Evolutionary conservation across 192 early-diverging fungal species (phyloP).

Genomic region (Coemansia sp.): DNA sequence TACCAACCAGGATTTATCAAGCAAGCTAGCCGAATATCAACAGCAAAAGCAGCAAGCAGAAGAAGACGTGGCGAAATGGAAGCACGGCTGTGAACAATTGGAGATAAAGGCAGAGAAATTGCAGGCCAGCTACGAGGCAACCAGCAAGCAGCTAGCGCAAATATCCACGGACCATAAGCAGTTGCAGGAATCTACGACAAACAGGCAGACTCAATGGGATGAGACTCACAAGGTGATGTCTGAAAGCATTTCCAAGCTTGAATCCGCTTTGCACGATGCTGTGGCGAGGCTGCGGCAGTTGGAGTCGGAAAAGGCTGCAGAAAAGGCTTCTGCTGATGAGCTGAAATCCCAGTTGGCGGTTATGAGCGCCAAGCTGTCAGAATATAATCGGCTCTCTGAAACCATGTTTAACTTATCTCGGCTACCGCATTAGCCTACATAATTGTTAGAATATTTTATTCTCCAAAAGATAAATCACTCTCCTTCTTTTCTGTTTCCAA

Average conservation of each 20-base stretch:
- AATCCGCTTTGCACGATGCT: slow-evolving; percentile 32
- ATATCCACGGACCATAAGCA: slow-evolving; percentile 2
- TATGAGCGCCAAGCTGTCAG: slow-evolving; percentile 22
- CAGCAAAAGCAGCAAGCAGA: slow-evolving; percentile 7
- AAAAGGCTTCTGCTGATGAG: slow-evolving; percentile 15
- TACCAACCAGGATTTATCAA: slow-evolving; percentile 4
- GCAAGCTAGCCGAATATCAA: background rate
- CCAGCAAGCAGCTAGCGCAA: slow-evolving; percentile 6
- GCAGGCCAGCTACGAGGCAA: background rate
- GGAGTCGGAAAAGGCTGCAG: slow-evolving; percentile 22
- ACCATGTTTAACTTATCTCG: slow-evolving; percentile 18
- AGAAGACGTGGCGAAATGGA: slow-evolving; percentile 24
- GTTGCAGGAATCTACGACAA: slow-evolving; percentile 4
- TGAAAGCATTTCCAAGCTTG: slow-evolving; percentile 15
- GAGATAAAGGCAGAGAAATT: slow-evolving; percentile 11
- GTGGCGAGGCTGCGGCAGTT: slow-evolving; percentile 27
- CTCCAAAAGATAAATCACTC: no score
- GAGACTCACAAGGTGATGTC: slow-evolving; percentile 6
- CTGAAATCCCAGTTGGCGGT: slow-evolving; percentile 10
- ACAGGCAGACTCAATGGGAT: slow-evolving; percentile 7
- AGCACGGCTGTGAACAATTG: slow-evolving; percentile 18
- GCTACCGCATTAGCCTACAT: slow-evolving; percentile 7
- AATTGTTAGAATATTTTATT: background rate
- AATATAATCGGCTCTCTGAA: slow-evolving; percentile 33
- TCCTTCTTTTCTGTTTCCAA: no score